Conservation (phyloP, 2,329 filamentous ascomycete genomes). For the Paecilomyces niveus region DNA sequence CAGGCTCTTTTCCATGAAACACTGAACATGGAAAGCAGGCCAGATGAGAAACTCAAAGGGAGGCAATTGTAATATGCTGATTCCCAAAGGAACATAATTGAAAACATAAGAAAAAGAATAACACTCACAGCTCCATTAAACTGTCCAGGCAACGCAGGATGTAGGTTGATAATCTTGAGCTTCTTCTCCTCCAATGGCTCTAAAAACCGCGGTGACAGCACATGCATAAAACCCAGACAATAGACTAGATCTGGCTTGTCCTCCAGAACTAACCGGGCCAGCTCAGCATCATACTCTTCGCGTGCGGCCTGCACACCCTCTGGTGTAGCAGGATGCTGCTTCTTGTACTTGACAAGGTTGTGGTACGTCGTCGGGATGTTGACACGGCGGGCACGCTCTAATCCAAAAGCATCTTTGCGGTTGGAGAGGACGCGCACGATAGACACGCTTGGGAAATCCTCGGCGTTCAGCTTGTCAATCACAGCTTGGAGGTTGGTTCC, state of each 20-base stretch:
- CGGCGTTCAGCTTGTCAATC: constrained; percentile 51
- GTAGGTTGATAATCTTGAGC: constrained; percentile 72
- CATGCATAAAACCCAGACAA: constrained; percentile 83
- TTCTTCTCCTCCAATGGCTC: constrained; percentile 56
- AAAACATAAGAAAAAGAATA: background rate
- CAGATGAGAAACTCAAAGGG: no score
- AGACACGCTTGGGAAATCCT: constrained; percentile 43
- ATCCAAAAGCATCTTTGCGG: constrained; percentile 57
- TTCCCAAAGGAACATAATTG: background rate
- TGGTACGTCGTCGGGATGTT: constrained; percentile 70
- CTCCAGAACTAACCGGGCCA: constrained; percentile 60
- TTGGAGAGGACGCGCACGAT: constrained; percentile 61
- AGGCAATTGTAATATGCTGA: no score
- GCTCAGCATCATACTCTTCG: constrained; percentile 64
- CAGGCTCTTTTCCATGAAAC: no score
- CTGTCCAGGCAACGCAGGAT: constrained; percentile 65
- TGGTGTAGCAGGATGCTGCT: constrained; percentile 52
- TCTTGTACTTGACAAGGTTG: constrained; percentile 72
- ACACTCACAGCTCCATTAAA: constrained; percentile 61
- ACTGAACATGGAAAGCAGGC: no score
- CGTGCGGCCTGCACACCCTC: constrained; percentile 49
- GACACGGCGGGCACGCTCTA: constrained; percentile 53
- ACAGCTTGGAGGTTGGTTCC: constrained; percentile 77
- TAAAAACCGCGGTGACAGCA: constrained; percentile 64
- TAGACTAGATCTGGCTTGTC: constrained; percentile 68